Conservation (phyloP, 108 stramenopile species). For the Cylindrotheca fusiformis region DNA sequence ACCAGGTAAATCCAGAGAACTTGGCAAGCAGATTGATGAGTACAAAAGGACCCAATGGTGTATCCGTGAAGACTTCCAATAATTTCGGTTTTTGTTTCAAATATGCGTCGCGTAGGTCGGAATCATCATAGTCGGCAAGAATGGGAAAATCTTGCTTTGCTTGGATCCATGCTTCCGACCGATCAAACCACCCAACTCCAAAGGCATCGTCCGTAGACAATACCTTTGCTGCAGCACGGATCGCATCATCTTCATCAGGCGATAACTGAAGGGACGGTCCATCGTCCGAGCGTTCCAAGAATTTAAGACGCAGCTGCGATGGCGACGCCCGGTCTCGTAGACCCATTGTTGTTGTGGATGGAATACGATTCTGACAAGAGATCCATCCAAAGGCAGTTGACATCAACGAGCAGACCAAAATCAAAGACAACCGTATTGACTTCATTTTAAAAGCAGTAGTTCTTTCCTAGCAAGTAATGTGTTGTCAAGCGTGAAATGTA, state of each 20-base stretch:
- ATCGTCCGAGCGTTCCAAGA: background rate
- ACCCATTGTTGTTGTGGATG: too few relatives aligned
- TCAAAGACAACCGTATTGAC: too few relatives aligned
- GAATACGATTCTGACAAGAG: too few relatives aligned
- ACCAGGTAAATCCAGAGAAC: slow-evolving; percentile 18
- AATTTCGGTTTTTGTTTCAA: slow-evolving; percentile 8
- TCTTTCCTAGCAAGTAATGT: too few relatives aligned
- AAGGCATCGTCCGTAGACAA: slow-evolving; percentile 2
- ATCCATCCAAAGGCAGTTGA: too few relatives aligned
- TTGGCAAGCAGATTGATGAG: slow-evolving; percentile 6
- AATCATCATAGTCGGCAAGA: slow-evolving; percentile 1
- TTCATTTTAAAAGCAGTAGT: too few relatives aligned
- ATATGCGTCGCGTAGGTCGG: slow-evolving; percentile 10
- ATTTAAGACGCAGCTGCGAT: too few relatives aligned
- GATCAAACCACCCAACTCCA: slow-evolving; percentile 16
- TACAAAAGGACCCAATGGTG: slow-evolving; percentile 16
- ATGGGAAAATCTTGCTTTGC: slow-evolving; percentile 4
- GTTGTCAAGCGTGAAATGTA: too few relatives aligned
- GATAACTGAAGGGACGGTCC: background rate
- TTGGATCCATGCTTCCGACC: slow-evolving; percentile 8
- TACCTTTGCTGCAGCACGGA: background rate
- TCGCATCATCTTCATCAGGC: background rate
- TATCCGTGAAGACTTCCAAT: slow-evolving; percentile 14
- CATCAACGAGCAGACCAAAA: too few relatives aligned
- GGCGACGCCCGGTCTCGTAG: too few relatives aligned